Evolutionary conservation across 345 rosid genomes (phyloP).

Genomic region (Dipteronia sinensis): DNA sequence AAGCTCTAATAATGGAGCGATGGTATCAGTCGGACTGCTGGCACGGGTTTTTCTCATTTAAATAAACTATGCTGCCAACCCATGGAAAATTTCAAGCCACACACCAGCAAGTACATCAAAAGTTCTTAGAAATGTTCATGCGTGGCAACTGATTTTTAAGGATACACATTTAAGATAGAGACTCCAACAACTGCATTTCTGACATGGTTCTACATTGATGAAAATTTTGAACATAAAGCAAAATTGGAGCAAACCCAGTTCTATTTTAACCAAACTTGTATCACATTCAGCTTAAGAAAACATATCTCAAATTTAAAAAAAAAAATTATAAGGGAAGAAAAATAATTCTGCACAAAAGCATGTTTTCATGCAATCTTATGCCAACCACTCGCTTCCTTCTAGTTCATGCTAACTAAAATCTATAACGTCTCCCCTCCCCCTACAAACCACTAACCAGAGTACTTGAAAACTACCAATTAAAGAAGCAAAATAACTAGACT

Average conservation of each 20-base stretch:
- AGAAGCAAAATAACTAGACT: neutral
- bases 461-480: conserved; percentile 1
- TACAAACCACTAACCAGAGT: neutral
- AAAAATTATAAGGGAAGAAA: neutral
- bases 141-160: neutral
- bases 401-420: neutral
- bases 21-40: too few species aligned
- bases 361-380: neutral
- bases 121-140: neutral
- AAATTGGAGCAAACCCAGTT: neutral
- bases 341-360: neutral
- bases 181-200: neutral
- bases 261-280: neutral
- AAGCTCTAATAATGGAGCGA: too few species aligned
- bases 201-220: neutral
- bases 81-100: neutral
- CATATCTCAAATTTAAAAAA: neutral
- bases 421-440: neutral
- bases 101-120: neutral
- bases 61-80: neutral
- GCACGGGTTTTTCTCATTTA: neutral
- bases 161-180: neutral
- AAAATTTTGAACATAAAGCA: neutral
- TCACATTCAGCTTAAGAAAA: neutral
- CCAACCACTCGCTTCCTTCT: neutral